These are phyloP conservation scores for Didymella exigua DNA, from an alignment of 2,329 filamentous ascomycete species.

Conservation along the genomic window DNA sequence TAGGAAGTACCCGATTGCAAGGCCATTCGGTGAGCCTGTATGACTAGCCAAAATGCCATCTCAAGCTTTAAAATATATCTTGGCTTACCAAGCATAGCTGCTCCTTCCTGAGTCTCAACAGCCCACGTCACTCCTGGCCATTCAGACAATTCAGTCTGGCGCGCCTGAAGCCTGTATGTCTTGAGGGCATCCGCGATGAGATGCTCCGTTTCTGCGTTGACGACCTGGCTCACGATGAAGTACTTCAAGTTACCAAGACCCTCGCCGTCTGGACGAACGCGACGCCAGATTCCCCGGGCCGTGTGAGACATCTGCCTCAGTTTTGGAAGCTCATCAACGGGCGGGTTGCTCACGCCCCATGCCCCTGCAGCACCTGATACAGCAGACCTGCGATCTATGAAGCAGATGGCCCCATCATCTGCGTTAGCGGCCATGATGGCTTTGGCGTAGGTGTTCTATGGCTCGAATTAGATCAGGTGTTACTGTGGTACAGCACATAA, in stretches of 20 bases:
- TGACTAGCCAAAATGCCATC: neutral
- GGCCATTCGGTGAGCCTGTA: slow-evolving; percentile 15
- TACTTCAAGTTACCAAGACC: neutral
- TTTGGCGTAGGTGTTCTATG: neutral
- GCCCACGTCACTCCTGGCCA: neutral
- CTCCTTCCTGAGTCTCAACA: neutral
- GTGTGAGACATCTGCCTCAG: neutral
- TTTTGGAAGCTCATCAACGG: neutral
- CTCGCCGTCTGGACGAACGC: neutral
- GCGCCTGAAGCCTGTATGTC: neutral
- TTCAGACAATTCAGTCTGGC: neutral
- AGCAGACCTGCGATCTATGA: neutral
- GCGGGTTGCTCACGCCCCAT: neutral
- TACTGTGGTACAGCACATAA: neutral
- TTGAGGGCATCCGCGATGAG: neutral
- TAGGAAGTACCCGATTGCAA: slow-evolving; percentile 10
- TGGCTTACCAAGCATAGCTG: neutral
- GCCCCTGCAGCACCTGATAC: neutral
- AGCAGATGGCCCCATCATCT: neutral
- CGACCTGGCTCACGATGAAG: neutral
- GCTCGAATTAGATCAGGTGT: neutral
- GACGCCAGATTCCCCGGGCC: slow-evolving; percentile 1
- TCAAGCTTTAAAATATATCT: neutral
- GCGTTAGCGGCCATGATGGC: neutral
- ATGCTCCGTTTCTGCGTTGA: neutral